phyloP scores from a whole-genome alignment of 164 flowering plant genomes.

The Vitis vinifera region DNA sequence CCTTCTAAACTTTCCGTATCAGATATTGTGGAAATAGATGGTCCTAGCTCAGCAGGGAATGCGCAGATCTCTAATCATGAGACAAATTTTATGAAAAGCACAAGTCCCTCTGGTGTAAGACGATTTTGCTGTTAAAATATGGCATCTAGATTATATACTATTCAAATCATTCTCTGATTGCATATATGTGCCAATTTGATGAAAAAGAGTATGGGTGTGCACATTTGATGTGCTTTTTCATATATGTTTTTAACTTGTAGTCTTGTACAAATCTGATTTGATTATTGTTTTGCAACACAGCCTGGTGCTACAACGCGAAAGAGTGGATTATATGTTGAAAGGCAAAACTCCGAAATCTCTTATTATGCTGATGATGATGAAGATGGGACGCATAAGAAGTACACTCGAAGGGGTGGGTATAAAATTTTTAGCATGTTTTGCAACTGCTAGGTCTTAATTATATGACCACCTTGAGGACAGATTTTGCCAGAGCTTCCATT shows the following conservation, averaged over 20 bases:
- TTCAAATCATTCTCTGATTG: background rate
- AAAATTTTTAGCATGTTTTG: background rate
- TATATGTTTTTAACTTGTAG: background rate
- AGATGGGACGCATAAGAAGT: slow-evolving; percentile 80
- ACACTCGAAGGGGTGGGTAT: slow-evolving; percentile 70
- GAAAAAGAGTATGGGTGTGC: background rate
- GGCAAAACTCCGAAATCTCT: slow-evolving; percentile 83
- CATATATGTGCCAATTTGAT: background rate
- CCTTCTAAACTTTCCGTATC: slow-evolving; percentile 37
- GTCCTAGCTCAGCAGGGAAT: slow-evolving; percentile 47
- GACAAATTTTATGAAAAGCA: slow-evolving; percentile 38
- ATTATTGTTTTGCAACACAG: slow-evolving; percentile 36
- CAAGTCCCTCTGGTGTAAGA: slow-evolving; percentile 82
- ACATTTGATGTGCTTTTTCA: background rate
- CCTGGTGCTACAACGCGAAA: slow-evolving; percentile 88
- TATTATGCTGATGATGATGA: slow-evolving; percentile 98
- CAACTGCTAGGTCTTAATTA: background rate
- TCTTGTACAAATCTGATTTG: slow-evolving; percentile 8
- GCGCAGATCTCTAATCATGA: no score
- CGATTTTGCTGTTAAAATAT: slow-evolving; percentile 9
- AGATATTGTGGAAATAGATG: slow-evolving; percentile 79
- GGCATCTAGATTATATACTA: background rate
- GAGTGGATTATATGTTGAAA: slow-evolving; percentile 52
- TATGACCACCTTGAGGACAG: slow-evolving; percentile 2
- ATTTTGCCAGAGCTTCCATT: background rate